Evolutionary conservation across 805 yeast genomes (phyloP).

Genomic region (Huiozyma sinensis): DNA sequence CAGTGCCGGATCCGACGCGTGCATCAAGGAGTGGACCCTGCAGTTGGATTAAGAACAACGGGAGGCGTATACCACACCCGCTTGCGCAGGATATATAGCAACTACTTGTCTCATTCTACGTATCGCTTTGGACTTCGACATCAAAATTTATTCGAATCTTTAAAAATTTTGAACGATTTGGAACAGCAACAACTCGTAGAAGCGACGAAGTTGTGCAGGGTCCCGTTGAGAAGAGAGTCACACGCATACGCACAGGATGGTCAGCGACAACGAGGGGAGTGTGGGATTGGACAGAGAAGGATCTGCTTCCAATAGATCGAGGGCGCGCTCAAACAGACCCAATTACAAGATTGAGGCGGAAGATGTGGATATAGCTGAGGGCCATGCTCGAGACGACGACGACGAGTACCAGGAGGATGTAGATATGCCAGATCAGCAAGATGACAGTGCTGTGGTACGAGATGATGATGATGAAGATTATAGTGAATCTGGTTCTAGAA

Average conservation of each 20-base stretch:
- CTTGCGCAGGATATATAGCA: neutral
- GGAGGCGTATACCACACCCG: neutral
- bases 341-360: slow-evolving; percentile 24
- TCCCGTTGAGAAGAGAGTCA: no score
- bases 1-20: slow-evolving; percentile 74
- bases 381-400: slow-evolving; percentile 19
- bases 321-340: slow-evolving; percentile 18
- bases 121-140: neutral
- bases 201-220: no score
- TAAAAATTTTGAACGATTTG: no score
- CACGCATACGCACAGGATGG: neutral
- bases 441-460: slow-evolving; percentile 12
- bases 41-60: neutral
- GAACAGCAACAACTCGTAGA: neutral
- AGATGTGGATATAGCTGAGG: slow-evolving; percentile 20
- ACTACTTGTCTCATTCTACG: neutral
- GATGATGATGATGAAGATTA: slow-evolving; percentile 18
- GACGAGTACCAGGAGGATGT: slow-evolving; percentile 19
- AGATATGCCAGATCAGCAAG: neutral
- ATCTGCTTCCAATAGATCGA: neutral
- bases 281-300: neutral
- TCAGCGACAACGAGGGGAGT: neutral
- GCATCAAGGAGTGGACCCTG: slow-evolving; percentile 60
- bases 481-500: neutral
- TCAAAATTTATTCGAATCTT: no score